Conservation (phyloP, 1,284 basidiomycete genomes). For the Puccinia triticina region DNA sequence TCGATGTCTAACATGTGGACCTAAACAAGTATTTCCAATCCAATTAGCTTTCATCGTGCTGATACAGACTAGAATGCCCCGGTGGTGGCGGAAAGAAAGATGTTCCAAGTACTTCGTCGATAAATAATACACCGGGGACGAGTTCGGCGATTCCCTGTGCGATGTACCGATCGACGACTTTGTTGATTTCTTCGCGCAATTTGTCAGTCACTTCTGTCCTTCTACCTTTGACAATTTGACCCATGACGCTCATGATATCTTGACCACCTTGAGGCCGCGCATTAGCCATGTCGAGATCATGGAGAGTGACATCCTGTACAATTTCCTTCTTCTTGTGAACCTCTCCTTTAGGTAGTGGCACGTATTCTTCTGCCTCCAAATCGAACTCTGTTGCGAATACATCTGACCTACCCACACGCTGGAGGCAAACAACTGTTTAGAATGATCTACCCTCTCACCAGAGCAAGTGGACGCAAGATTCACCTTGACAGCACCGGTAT, state of each 20-base stretch:
- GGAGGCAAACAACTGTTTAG: constrained; percentile 17
- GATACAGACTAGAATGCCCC: background rate
- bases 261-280: constrained; percentile 90
- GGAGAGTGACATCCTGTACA: constrained; percentile 94
- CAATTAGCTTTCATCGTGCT: background rate
- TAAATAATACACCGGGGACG: constrained; percentile 95
- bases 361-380: constrained; percentile 96
- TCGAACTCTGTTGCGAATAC: constrained; percentile 99
- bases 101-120: constrained; percentile 78
- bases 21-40: constrained; percentile 62
- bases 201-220: constrained; percentile 97
- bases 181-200: constrained; percentile 90
- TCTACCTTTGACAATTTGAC: constrained; percentile 89
- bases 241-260: constrained; percentile 99
- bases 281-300: constrained; percentile 95
- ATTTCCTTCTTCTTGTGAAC: constrained; percentile 97
- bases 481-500: constrained; percentile 94
- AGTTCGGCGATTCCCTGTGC: constrained; percentile 98
- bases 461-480: background rate
- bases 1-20: constrained; percentile 99
- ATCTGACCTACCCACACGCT: constrained; percentile 89
- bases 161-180: constrained; percentile 96
- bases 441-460: background rate
- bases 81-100: background rate
- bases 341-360: constrained; percentile 94